Evolutionary conservation across 2,329 filamentous ascomycete genomes (phyloP), one percentile per base, ranked within the genome.

Genomic region (Knoxdaviesia proteae): DNA sequence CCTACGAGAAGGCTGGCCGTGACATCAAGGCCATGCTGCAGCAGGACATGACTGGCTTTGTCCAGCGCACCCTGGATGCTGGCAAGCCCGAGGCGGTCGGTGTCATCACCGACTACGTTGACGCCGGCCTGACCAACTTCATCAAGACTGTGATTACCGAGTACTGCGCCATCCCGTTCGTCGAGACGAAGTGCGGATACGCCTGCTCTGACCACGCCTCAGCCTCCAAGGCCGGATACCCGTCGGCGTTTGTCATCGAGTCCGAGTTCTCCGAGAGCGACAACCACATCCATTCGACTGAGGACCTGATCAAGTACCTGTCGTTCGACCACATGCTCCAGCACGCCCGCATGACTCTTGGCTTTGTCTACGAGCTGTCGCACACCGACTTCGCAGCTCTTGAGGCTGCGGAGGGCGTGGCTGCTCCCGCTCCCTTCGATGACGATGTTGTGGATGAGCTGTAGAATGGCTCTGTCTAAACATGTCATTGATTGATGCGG

Each of bases 21-120:
- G 76, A 88, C 49, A 70, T 96, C 58, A 92, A 88, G 63, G 88
- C 88, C 34, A 96, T 96, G 90, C 72, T 96, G 43, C 88, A 96
- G 64, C 88, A 96, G 61, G 88, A 96, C 60, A 96, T 96, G 88
- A 93, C 84, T 1, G 88, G 88, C 11, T 94, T 80, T 56, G 71
- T 86, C 5, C 75, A 87, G 56, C 78, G 77, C 53, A 93, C 86
- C 0, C 62, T 90, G 20, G 81, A 90, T 49, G 79, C 83, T 3
- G 86, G 86, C 46, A 69, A 83, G 58, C 71, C 76, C 5, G 88
- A 94, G 66, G 80, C 77, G 39, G 82, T 96, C 3, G 88, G 88
- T 38, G 83, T 96, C 42, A 93, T 96, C 53, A 86, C 82, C 5
- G 88, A 96, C 60, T 94, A 71, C 52, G 88, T 96, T 38, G 81